Evolutionary conservation across 148 eudicot genomes (phyloP), one percentile per base, ranked within the genome.

Genomic region (Silene conica): DNA sequence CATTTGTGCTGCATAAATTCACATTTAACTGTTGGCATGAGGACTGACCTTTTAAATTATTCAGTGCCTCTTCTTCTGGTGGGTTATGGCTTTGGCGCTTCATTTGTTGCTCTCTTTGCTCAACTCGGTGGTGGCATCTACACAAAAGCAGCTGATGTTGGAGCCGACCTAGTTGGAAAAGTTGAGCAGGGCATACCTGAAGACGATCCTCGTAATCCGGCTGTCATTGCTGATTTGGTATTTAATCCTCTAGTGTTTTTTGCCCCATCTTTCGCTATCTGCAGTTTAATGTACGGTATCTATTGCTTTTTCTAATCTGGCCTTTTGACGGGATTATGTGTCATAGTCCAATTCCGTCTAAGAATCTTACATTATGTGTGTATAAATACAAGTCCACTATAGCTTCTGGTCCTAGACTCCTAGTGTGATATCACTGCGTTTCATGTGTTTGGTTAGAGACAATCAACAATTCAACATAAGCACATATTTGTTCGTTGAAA

Each of bases 111-210:
- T 73, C 97, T 95, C 76, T 95, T 95, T 80, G 99, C 99, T 78
- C 99, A 95, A 82, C 72, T 95, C 88, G 99, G 99, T 83, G 99
- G 99, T 83, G 99, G 99, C 77, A 95, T 95, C 83, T 95, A 80
- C 83, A 95, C 99, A n/a, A 95, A 95, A 87, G 99, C 99, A 46
- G 99, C 99, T 84, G 99, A 95, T 84, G 99, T 95, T 76, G 99
- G 99, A 69, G 99, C 99, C 75, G 99, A 95, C 77, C 96, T 95
- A 82, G 99, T 95, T 76, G 99, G 99, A 70, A 95, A 95, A 83
- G 92, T 95, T 69, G 99, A 95, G 82, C 99, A 95, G 89, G 99
- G 99, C 74, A 95, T 95, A 66, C 99, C 99, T 81, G 99, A 95
- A 90, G 99, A 95, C 71, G 99, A 95, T 87, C 96, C 99, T 70